Conservation (phyloP, 805 yeast species). For the Schwanniomyces polymorphus region DNA sequence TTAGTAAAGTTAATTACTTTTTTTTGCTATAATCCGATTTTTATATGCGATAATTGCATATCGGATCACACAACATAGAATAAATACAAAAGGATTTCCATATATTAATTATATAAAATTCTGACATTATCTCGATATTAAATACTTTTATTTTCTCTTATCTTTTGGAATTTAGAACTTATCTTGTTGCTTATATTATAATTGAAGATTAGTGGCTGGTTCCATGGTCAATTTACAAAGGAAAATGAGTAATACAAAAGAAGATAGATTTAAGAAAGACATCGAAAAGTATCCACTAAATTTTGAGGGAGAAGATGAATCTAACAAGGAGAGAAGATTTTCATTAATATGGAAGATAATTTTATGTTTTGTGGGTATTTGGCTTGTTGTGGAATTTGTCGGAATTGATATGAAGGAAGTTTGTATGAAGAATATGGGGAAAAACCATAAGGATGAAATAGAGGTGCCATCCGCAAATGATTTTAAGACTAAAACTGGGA, state of each 20-base stretch:
- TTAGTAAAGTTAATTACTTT: neutral
- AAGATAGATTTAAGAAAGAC: neutral
- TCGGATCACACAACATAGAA: neutral
- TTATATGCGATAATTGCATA: neutral
- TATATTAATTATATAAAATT: conserved; percentile 20
- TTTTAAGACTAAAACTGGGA: neutral
- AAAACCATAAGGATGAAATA: neutral
- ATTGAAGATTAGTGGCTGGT: neutral
- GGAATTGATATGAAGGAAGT: neutral
- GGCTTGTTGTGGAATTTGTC: neutral
- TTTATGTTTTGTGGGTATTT: neutral
- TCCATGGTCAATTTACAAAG: neutral
- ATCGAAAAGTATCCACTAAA: neutral
- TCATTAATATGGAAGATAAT: neutral
- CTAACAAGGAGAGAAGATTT: neutral
- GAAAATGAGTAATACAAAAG: neutral
- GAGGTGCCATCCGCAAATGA: neutral
- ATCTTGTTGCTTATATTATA: too few relatives aligned
- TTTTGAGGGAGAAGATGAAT: neutral
- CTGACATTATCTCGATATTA: conserved; percentile 39
- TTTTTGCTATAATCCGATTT: neutral
- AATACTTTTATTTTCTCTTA: conserved; percentile 25
- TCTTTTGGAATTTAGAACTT: too few relatives aligned
- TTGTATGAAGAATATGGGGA: neutral
- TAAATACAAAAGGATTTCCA: neutral